phyloP scores from a whole-genome alignment of 2,329 filamentous ascomycete species.

The Stachybotrys chartarum region DNA sequence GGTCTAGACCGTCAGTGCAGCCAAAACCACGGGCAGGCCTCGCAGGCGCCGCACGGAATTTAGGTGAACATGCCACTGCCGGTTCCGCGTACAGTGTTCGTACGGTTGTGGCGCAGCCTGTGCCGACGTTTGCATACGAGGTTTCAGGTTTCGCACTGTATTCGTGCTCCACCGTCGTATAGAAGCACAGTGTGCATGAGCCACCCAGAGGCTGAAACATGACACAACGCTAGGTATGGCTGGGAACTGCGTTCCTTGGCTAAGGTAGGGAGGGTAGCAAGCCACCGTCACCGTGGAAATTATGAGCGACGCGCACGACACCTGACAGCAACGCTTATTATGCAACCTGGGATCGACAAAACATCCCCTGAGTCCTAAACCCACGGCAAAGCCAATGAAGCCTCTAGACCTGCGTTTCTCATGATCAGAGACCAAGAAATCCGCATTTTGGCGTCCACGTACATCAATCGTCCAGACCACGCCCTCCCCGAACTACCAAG shows the following conservation, averaged over 20 bases:
- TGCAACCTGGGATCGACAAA: not conserved
- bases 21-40: not conserved
- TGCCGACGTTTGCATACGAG: not conserved
- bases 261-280: not conserved
- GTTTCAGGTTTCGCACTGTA: not conserved
- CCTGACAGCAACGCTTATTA: not conserved
- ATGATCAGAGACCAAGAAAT: too few species aligned
- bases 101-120: not conserved
- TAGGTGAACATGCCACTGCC: not conserved
- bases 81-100: not conserved
- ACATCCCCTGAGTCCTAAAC: not conserved
- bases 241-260: too few species aligned
- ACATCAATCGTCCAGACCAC: not conserved
- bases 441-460: not conserved
- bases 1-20: too few species aligned
- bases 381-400: not conserved
- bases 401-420: too few species aligned
- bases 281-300: not conserved
- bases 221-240: not conserved
- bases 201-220: not conserved
- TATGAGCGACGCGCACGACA: slow-evolving; percentile 1
- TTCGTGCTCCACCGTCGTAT: not conserved
- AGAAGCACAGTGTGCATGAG: not conserved
- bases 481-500: not conserved
- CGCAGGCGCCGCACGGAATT: not conserved